Base-by-base conservation (phyloP, 768 basidiomycete genomes). In the Phylloporus arenicola region DNA sequence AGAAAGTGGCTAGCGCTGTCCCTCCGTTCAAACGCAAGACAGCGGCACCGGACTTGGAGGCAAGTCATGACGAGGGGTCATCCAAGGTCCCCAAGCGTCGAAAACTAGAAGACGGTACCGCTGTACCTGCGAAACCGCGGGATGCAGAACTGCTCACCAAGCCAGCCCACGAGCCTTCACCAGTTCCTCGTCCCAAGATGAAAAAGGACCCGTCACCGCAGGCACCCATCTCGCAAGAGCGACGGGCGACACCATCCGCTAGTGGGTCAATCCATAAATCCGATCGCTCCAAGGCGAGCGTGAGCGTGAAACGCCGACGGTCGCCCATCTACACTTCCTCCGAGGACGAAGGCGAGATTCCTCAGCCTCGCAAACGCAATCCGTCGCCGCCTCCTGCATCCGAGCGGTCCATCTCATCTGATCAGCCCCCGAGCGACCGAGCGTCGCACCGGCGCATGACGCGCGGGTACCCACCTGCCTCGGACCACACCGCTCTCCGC, bases 321-420 rank as follows among this genome's bases (percentile, higher is more conserved):
- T 79, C 82, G 3, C 82, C 81, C 1, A 76, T 81, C 45, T 85
- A 82, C 53, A 85, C 84, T 1, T 83, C 84, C 1, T 82, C 84
- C 1, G 82, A 82, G 34, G 80, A 84, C 45, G 81, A 83, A 59
- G 73, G 72, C 20, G 73, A 77, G 51, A 66, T 65, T 9, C 62
- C 65, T 2, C 64, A 69, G 46, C 52, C 65, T 37, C 56, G 53
- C 35, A 62, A 57, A 57, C 54, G 56, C 52, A 64, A 47, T 43
- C 47, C 31, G 47, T 68, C 70, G 10, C 70, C 70, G 5, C 58
- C 60, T 0, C 50, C 64, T 13, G 31, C 51, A 20, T 52, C 66
- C 11, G 62, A 64, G 16, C 50, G 64, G 1, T 62, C 62, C 13
- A 45, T 52, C 31, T 52, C 61, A 29, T 64, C 57, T 8, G 54